These are phyloP conservation scores for Fusarium sp. DNA, from an alignment of 2,329 filamentous ascomycete genomes.

Conservation along the genomic window DNA sequence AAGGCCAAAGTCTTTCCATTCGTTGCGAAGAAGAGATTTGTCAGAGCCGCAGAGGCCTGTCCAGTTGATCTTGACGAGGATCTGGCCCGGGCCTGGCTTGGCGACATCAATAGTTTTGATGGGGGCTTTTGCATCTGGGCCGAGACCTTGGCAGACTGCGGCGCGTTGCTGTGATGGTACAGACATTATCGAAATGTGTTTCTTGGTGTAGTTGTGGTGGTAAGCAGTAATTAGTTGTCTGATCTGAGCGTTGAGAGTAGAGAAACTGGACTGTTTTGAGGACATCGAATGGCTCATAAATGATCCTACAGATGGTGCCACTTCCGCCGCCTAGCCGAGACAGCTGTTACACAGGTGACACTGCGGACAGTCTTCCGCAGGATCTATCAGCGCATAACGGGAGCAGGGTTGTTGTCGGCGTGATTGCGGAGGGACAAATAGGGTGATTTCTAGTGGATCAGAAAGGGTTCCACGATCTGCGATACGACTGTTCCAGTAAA, in stretches of 20 bases:
- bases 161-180: slow-evolving; percentile 40
- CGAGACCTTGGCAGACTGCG: slow-evolving; percentile 43
- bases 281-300: neutral
- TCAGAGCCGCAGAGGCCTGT: slow-evolving; percentile 47
- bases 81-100: slow-evolving; percentile 39
- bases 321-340: neutral
- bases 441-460: slow-evolving; percentile 11
- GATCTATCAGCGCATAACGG: neutral
- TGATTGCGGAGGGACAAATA: slow-evolving; percentile 3
- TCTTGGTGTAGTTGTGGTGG: rapidly evolving
- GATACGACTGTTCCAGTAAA: neutral
- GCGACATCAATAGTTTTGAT: slow-evolving; percentile 40
- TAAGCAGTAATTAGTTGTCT: rapidly evolving
- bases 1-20: slow-evolving; percentile 44
- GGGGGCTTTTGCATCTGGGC: slow-evolving; percentile 22
- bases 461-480: neutral
- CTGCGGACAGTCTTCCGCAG: neutral
- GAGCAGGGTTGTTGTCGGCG: neutral
- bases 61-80: slow-evolving; percentile 46
- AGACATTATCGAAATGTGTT: slow-evolving; percentile 17
- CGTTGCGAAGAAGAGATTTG: slow-evolving; percentile 45
- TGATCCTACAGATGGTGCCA: neutral
- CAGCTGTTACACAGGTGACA: neutral
- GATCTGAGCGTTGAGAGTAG: too few relatives aligned
- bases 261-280: rapidly evolving